Conservation (phyloP, 1,139 yeast genomes). For the Arxiozyma heterogenica region DNA sequence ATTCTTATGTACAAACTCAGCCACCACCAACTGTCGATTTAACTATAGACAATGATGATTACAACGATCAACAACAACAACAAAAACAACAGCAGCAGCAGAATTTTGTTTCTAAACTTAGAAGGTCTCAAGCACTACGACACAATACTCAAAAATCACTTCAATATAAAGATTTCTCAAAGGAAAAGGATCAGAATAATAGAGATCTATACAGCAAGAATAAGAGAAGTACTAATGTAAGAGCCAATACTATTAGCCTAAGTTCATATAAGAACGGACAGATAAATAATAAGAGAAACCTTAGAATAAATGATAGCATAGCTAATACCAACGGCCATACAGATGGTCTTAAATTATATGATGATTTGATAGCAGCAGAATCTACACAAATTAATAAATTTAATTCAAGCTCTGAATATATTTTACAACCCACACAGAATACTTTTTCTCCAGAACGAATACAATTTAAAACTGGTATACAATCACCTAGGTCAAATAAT, state of each 20-base stretch:
- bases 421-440: background rate
- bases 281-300: background rate
- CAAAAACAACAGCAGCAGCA: no score
- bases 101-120: conserved; percentile 11
- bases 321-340: background rate
- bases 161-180: background rate
- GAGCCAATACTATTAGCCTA: conserved; percentile 1
- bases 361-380: conserved; percentile 10
- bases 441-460: background rate
- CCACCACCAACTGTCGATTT: conserved; percentile 22
- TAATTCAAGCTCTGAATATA: background rate
- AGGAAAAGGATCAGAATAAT: background rate
- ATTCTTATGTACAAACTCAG: background rate
- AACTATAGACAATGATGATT: conserved; percentile 15
- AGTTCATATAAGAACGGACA: background rate
- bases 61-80: conserved; percentile 9
- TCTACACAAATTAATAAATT: conserved; percentile 8
- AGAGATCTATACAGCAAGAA: background rate
- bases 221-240: background rate
- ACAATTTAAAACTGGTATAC: background rate
- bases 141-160: background rate
- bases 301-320: no score
- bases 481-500: background rate
- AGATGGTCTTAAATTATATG: background rate
- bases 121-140: conserved; percentile 4